phyloP scores from a whole-genome alignment of 768 basidiomycete genomes.

The Tulasnella sp. region DNA sequence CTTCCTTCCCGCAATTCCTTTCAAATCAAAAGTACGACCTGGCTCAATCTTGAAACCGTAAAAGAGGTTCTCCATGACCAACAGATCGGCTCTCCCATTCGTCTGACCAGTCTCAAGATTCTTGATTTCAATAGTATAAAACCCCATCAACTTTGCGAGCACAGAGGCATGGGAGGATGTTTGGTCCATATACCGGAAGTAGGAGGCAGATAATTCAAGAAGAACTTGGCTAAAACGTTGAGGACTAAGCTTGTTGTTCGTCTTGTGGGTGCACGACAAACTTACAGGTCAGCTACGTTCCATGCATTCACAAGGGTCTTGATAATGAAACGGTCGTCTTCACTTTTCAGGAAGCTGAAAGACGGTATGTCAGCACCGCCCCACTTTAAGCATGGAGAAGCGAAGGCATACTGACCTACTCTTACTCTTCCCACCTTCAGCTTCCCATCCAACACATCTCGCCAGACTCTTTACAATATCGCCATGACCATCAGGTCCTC shows the following conservation, averaged over 20 bases:
- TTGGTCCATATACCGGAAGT: slow-evolving; percentile 64
- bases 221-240: slow-evolving; percentile 47
- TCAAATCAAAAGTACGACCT: slow-evolving; percentile 60
- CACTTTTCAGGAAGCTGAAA: slow-evolving; percentile 64
- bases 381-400: background rate
- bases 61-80: slow-evolving; percentile 81
- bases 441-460: slow-evolving; percentile 51
- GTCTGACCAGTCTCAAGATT: slow-evolving; percentile 39
- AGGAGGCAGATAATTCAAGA: slow-evolving; percentile 61
- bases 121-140: slow-evolving; percentile 64
- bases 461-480: slow-evolving; percentile 48
- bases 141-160: slow-evolving; percentile 67
- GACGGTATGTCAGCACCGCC: background rate
- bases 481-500: slow-evolving; percentile 26
- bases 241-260: too few relatives aligned
- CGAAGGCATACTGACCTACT: slow-evolving; percentile 4
- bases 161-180: slow-evolving; percentile 54
- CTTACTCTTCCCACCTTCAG: slow-evolving; percentile 63
- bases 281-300: slow-evolving; percentile 76
- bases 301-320: slow-evolving; percentile 77
- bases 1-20: slow-evolving; percentile 68
- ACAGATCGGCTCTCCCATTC: slow-evolving; percentile 57
- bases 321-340: slow-evolving; percentile 65
- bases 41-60: slow-evolving; percentile 45
- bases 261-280: background rate